Evolutionary conservation across 2,329 filamentous ascomycete species (phyloP).

Genomic region (Rasamsonia emersonii): DNA sequence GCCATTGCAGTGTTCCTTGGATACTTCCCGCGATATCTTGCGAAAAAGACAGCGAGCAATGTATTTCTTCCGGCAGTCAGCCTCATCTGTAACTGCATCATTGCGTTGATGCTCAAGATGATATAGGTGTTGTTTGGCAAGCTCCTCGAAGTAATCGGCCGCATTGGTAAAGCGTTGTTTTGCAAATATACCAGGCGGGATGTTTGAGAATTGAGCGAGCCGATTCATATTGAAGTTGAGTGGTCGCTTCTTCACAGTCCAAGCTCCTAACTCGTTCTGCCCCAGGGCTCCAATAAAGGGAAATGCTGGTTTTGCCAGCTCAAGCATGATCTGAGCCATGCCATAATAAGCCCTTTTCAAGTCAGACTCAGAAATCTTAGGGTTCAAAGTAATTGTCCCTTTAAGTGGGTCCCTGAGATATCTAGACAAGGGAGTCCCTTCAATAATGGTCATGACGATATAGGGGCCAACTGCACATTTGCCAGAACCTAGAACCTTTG

Average conservation of each 20-base stretch:
- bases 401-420: constrained; percentile 15
- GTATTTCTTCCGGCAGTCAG: constrained; percentile 20
- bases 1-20: constrained; percentile 12
- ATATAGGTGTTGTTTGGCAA: constrained; percentile 17
- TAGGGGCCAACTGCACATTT: constrained; percentile 15
- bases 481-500: constrained; percentile 14
- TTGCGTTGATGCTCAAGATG: constrained; percentile 21
- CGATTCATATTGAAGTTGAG: constrained; percentile 20
- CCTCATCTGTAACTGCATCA: constrained; percentile 15
- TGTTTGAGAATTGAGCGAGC: constrained; percentile 16
- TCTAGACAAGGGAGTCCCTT: constrained; percentile 15
- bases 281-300: constrained; percentile 15
- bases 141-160: constrained; percentile 18
- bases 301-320: constrained; percentile 18
- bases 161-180: constrained; percentile 14
- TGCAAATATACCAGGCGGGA: constrained; percentile 12
- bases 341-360: constrained; percentile 16
- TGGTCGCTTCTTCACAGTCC: constrained; percentile 4
- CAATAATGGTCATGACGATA: constrained; percentile 19
- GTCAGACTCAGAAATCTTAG: constrained; percentile 11
- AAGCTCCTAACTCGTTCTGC: constrained; percentile 4
- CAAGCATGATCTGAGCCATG: constrained; percentile 19
- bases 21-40: constrained; percentile 14
- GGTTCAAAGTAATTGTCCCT: constrained; percentile 10
- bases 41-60: constrained; percentile 17